These are phyloP conservation scores for Fagus crenata DNA, from an alignment of 306 rosid species.

Conservation along the genomic window DNA sequence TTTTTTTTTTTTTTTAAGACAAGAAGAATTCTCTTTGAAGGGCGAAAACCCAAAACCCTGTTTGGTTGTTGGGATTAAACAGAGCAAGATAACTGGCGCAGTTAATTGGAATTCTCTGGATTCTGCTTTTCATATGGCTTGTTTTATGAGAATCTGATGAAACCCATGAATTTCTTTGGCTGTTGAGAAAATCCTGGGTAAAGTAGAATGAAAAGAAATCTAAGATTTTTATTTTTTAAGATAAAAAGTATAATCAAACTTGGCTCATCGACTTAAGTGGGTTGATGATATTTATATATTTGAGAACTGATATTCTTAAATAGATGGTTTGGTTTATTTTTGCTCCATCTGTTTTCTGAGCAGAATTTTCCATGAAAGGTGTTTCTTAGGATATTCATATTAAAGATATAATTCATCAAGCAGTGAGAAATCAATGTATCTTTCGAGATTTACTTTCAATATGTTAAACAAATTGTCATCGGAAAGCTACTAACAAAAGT, in stretches of 20 bases:
- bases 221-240: background rate
- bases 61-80: conserved; percentile 10
- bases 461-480: background rate
- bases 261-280: conserved; percentile 1
- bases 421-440: background rate
- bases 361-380: background rate
- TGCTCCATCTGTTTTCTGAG: background rate
- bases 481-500: background rate
- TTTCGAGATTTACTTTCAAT: background rate
- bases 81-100: background rate
- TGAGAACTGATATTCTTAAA: conserved; percentile 14
- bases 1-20: background rate
- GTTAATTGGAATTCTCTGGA: background rate
- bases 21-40: background rate
- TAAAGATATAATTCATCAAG: background rate
- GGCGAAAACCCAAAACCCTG: background rate
- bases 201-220: background rate
- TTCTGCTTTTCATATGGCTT: background rate
- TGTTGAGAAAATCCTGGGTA: background rate
- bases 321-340: background rate
- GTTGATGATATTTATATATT: background rate
- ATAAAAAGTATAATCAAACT: background rate
- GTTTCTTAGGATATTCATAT: background rate
- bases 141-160: background rate
- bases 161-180: conserved; percentile 2